Conservation (phyloP, 2,329 filamentous ascomycete species). For the Mollisiaceae sp. region DNA sequence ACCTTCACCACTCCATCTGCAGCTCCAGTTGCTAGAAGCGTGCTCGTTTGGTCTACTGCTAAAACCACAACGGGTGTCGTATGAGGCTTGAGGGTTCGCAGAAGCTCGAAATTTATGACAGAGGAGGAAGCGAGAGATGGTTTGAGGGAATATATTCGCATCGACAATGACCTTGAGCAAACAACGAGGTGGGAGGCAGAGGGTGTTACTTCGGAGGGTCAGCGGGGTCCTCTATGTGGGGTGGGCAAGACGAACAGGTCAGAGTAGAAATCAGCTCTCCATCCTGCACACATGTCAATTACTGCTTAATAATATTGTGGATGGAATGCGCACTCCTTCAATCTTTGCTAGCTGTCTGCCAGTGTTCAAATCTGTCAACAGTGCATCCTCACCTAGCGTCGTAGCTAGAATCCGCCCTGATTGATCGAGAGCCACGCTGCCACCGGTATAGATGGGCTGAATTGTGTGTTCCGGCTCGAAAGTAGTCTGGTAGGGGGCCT, state of each 20-base stretch:
- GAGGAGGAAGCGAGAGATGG: conserved; percentile 59
- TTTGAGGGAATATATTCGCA: conserved; percentile 84
- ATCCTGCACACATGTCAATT: conserved; percentile 58
- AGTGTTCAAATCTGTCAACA: conserved; percentile 83
- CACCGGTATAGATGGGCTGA: conserved; percentile 92
- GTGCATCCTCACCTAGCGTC: conserved; percentile 87
- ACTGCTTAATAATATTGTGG: not conserved
- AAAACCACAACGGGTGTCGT: conserved; percentile 86
- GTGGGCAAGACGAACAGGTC: conserved; percentile 54
- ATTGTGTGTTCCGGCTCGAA: conserved; percentile 85
- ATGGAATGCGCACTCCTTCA: conserved; percentile 70
- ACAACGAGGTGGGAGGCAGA: conserved; percentile 86
- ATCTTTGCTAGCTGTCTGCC: conserved; percentile 83
- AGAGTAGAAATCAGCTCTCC: conserved; percentile 80
- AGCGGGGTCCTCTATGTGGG: conserved; percentile 32
- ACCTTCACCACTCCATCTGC: conserved; percentile 95
- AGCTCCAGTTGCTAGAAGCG: conserved; percentile 87
- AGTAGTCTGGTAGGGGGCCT: conserved; percentile 77
- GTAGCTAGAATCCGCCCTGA: conserved; percentile 84
- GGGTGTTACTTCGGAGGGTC: conserved; percentile 70
- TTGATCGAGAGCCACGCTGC: conserved; percentile 81
- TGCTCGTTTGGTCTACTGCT: conserved; percentile 84
- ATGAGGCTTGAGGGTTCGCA: conserved; percentile 87
- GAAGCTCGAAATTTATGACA: conserved; percentile 67
- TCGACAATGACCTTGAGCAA: conserved; percentile 93